Conservation (phyloP, 371 early-diverging fungal genomes). For the Dinochytrium kinnereticum region DNA sequence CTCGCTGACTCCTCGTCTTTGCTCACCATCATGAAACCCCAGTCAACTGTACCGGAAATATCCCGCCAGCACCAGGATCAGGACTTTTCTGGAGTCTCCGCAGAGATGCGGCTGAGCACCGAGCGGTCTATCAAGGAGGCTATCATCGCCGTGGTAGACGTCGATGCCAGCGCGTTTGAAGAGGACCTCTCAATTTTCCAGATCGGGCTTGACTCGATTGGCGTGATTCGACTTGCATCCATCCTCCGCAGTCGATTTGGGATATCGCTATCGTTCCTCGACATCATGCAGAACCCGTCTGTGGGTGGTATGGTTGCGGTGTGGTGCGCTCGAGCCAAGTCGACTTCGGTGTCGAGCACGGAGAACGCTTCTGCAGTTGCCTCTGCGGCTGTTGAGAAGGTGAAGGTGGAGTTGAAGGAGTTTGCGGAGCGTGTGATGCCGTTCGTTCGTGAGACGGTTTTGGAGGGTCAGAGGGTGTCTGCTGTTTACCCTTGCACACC, state of each 20-base stretch:
- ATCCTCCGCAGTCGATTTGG: background rate
- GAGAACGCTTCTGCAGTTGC: too few relatives aligned
- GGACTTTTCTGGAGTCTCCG: background rate
- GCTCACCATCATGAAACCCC: background rate
- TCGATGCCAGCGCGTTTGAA: background rate
- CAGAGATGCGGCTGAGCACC: background rate
- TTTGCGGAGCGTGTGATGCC: background rate
- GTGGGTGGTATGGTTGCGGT: background rate
- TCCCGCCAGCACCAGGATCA: background rate
- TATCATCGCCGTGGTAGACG: background rate
- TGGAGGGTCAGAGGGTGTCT: background rate
- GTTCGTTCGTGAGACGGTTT: background rate
- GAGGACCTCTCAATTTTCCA: background rate
- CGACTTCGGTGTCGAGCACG: background rate
- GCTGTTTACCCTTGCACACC: background rate
- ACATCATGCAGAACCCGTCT: background rate
- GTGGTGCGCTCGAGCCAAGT: background rate
- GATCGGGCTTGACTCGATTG: background rate
- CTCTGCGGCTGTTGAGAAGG: background rate
- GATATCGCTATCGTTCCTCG: background rate
- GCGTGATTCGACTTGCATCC: background rate
- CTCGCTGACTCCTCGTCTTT: background rate
- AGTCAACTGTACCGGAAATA: too few relatives aligned
- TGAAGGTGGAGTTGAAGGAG: background rate
- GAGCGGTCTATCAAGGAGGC: background rate